Conservation (phyloP, 495 filamentous ascomycete species). For the Hypomontagnella submonticulosa region DNA sequence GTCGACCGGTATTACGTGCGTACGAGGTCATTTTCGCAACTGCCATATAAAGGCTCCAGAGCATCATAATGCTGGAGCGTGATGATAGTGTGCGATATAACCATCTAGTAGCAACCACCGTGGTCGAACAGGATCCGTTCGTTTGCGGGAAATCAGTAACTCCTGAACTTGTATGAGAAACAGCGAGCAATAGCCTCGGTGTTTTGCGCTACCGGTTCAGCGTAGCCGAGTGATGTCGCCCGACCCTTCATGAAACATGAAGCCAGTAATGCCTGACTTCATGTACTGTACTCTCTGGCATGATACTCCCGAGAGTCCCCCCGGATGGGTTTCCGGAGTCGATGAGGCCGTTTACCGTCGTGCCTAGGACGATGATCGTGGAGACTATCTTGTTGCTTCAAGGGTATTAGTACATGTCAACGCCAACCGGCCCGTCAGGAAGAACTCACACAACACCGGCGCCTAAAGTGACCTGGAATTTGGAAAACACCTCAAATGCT, state of each 20-base stretch:
- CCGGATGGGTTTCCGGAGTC: slow-evolving; percentile 19
- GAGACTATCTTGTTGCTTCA: slow-evolving; percentile 4
- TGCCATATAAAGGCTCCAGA: neutral
- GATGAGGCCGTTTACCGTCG: slow-evolving; percentile 40
- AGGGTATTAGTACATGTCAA: slow-evolving; percentile 4
- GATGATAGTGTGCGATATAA: slow-evolving; percentile 2
- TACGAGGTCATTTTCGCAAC: slow-evolving; percentile 14
- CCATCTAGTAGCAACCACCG: slow-evolving; percentile 12
- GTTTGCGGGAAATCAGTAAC: slow-evolving; percentile 15
- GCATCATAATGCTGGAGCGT: slow-evolving; percentile 8
- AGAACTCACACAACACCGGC: slow-evolving; percentile 26
- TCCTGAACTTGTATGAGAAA: slow-evolving; percentile 20
- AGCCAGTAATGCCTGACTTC: slow-evolving; percentile 9
- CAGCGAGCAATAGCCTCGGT: slow-evolving; percentile 26
- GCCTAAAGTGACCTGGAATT: slow-evolving; percentile 18
- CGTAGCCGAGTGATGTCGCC: slow-evolving; percentile 12
- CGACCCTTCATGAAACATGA: slow-evolving; percentile 15
- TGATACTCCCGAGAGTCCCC: slow-evolving; percentile 1
- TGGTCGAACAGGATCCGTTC: slow-evolving; percentile 17
- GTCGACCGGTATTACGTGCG: slow-evolving; percentile 12
- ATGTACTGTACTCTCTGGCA: slow-evolving; percentile 11
- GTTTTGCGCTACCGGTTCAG: slow-evolving; percentile 23
- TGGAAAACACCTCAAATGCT: slow-evolving; percentile 35
- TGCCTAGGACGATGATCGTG: slow-evolving; percentile 40
- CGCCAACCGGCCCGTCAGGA: neutral